Evolutionary conservation across 1,139 yeast species (phyloP), one percentile per base, ranked within the genome.

Genomic region (Kurtzmaniella quercitrusa): DNA sequence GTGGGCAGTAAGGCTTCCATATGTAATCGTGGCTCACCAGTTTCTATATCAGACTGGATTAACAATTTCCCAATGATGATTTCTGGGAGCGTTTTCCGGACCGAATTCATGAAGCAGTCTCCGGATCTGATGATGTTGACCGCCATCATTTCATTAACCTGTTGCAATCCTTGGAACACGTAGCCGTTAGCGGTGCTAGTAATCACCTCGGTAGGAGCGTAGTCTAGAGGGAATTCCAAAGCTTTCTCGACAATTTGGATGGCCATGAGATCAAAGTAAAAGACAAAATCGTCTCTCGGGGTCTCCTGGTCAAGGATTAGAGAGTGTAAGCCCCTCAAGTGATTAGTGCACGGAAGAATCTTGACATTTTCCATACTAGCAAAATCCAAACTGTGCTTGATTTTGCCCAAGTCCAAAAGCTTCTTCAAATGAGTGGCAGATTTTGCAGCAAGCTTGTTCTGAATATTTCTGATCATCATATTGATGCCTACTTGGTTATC

Each of bases 1-100:
- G 42, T 5, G 56, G 53, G 51, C 1, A 77, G 77, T 37, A 93
- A 65, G 24, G 81, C 76, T 52, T 85, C 83, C 24, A 83, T 81
- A 60, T 90, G 97, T 46, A 93, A 68, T 57, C 86, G 93, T 0
- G 98, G 98, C 62, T 93, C 98, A 7, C 98, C 98, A 0, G 97
- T 89, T 34, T 74, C 66, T 0, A 94, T 73, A 59, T 90, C 96
- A 9, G 95, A 84, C 62, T 91, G 96, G 55, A 93, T 89, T 43
- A 93, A 68, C 37, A 93, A 62, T 57, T 90, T 87, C 1, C 98
- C 98, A 39, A 89, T 72, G 12, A 81, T 75, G 18, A 88, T 80
- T 43, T 83, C 89, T 0, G 96, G 94, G 31, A 89, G 72, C 0
- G 93, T 79, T 52, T 79, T 81, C 48, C 86, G 78, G 42, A 91